Evolutionary conservation across 345 rosid genomes (phyloP).

Genomic region (Bretschneidera sinensis): DNA sequence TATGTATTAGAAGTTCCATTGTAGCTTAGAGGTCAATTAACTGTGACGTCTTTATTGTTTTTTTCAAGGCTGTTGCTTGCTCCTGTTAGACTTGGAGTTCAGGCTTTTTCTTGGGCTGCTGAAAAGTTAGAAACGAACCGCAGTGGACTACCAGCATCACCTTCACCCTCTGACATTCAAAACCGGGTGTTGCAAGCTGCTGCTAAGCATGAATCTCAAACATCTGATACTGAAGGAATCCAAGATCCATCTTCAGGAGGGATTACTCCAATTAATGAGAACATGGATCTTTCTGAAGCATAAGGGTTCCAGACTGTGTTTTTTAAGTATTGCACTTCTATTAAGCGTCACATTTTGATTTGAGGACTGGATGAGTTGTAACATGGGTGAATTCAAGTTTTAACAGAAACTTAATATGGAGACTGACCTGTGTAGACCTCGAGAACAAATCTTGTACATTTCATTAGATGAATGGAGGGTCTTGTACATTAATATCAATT

Average conservation of each 20-base stretch:
- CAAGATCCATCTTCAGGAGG: conserved; percentile 39
- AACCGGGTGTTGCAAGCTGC: conserved; percentile 87
- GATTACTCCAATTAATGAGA: conserved; percentile 25
- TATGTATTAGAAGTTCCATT: not conserved
- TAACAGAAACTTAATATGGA: not conserved
- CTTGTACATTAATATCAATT: not conserved
- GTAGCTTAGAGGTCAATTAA: not conserved
- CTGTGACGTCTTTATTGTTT: not conserved
- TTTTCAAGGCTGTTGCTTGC: conserved; percentile 45
- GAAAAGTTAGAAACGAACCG: conserved; percentile 80
- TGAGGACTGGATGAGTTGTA: too few species aligned
- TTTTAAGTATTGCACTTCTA: not conserved
- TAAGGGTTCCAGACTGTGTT: conserved; percentile 14
- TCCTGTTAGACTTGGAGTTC: conserved; percentile 68
- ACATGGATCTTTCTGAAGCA: conserved; percentile 53
- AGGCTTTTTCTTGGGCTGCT: conserved; percentile 81
- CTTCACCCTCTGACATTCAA: conserved; percentile 78
- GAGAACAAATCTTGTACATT: conserved; percentile 1
- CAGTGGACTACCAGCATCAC: conserved; percentile 80
- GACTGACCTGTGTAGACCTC: not conserved
- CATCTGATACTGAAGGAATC: conserved; percentile 47
- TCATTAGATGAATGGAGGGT: not conserved
- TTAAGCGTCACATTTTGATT: not conserved
- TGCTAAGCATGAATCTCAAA: conserved; percentile 86
- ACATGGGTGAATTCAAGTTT: conserved; percentile 3